Conservation (phyloP, 2,329 filamentous ascomycete genomes). For the Thielaviopsis euricoi region DNA sequence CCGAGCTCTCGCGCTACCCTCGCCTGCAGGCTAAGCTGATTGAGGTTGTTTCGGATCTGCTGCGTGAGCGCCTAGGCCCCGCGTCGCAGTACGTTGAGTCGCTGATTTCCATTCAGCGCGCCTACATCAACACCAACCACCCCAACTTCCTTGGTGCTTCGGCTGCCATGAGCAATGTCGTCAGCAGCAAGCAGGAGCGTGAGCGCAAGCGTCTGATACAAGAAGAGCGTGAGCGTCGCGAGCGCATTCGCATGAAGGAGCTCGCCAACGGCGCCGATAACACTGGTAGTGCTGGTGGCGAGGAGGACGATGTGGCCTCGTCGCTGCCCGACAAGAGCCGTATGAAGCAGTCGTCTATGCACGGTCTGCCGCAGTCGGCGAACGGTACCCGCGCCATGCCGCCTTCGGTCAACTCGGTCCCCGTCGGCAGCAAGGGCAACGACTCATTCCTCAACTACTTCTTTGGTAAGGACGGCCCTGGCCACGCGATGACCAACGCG, state of each 20-base stretch:
- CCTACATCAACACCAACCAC: slow-evolving; percentile 99
- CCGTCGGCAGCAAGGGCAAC: slow-evolving; percentile 41
- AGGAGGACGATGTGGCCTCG: slow-evolving; percentile 19
- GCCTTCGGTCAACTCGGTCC: slow-evolving; percentile 50
- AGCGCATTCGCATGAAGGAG: slow-evolving; percentile 70
- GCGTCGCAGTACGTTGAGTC: slow-evolving; percentile 87
- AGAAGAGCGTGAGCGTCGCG: slow-evolving; percentile 74
- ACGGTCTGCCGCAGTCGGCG: slow-evolving; percentile 20
- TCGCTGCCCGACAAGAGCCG: slow-evolving; percentile 10
- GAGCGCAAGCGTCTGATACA: slow-evolving; percentile 67
- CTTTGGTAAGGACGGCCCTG: slow-evolving; percentile 75
- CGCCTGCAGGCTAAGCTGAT: slow-evolving; percentile 92
- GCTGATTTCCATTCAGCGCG: slow-evolving; percentile 88
- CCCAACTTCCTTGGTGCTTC: slow-evolving; percentile 96
- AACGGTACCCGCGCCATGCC: slow-evolving; percentile 53
- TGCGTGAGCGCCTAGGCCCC: slow-evolving; percentile 81
- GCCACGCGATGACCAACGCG: slow-evolving; percentile 22
- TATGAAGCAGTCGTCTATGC: slow-evolving; percentile 1
- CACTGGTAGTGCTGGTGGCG: slow-evolving; percentile 22
- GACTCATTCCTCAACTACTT: slow-evolving; percentile 98
- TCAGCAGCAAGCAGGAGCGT: slow-evolving; percentile 84
- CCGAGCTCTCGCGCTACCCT: slow-evolving; percentile 80
- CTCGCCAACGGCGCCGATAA: slow-evolving; percentile 53
- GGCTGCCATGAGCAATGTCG: slow-evolving; percentile 93
- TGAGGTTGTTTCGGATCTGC: slow-evolving; percentile 88